Percentiles rank a stretch among this genome's conserved stretches.
Conservation (phyloP, 768 basidiomycete genomes). For the Dictyophora rubrovolvata region DNA sequence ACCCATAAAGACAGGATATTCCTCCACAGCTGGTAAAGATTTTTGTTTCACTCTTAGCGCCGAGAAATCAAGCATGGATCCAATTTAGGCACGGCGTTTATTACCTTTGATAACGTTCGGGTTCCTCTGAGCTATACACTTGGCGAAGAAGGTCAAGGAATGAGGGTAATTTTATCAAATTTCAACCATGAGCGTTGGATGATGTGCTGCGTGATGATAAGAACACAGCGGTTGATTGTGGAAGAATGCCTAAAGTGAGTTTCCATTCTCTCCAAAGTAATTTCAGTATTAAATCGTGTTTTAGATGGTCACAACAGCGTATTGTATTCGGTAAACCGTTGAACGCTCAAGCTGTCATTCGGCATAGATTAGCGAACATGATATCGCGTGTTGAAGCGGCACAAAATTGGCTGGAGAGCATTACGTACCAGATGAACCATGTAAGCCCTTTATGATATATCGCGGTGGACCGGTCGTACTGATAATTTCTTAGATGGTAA, state of each 20-base stretch:
- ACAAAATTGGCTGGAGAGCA: constrained; percentile 82
- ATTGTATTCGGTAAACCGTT: constrained; percentile 86
- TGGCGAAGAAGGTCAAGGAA: constrained; percentile 76
- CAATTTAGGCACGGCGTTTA: constrained; percentile 5
- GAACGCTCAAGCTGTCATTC: constrained; percentile 73
- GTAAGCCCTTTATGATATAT: constrained; percentile 26
- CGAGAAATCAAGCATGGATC: constrained; percentile 15
- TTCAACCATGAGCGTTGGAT: constrained; percentile 91
- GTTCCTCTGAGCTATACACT: constrained; percentile 82
- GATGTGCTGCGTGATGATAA: constrained; percentile 60
- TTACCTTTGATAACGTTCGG: constrained; percentile 37
- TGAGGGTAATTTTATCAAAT: constrained; percentile 73
- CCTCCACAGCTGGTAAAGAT: constrained; percentile 81
- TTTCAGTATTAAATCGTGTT: constrained; percentile 7
- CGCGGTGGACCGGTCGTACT: background rate
- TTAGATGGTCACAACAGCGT: constrained; percentile 80
- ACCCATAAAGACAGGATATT: constrained; percentile 89
- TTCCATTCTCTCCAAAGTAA: background rate
- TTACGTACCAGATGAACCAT: constrained; percentile 90
- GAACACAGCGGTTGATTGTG: constrained; percentile 70
- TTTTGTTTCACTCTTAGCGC: constrained; percentile 59
- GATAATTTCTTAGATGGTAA: constrained; percentile 5
- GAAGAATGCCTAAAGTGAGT: constrained; percentile 83
- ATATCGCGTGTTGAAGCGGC: constrained; percentile 79
- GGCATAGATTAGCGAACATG: constrained; percentile 81